These are phyloP conservation scores for Tetragonia tetragonoides DNA, from an alignment of 148 eudicot genomes.

Conservation along the genomic window DNA sequence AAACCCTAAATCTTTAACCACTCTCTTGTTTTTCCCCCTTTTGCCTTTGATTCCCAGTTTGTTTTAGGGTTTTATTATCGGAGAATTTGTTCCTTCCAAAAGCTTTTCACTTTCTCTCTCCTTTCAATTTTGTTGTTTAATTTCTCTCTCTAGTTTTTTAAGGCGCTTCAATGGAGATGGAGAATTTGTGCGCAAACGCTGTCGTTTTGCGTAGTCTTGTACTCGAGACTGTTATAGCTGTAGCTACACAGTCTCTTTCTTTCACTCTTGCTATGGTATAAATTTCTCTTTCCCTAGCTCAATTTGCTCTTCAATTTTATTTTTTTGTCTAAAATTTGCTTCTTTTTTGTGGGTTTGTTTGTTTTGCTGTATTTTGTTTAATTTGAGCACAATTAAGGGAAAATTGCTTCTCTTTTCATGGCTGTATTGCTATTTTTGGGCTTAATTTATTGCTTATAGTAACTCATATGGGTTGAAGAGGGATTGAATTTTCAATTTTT, in stretches of 20 bases:
- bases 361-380: background rate
- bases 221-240: constrained; percentile 18
- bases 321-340: background rate
- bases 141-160: constrained; percentile 11
- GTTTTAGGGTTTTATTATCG: constrained; percentile 26
- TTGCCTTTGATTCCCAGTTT: constrained; percentile 23
- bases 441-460: background rate
- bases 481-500: background rate
- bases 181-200: constrained; percentile 19
- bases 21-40: constrained; percentile 9
- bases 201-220: constrained; percentile 22
- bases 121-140: background rate
- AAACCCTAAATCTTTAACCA: constrained; percentile 21
- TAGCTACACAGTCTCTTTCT: constrained; percentile 28
- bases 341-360: background rate
- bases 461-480: background rate
- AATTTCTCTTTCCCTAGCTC: background rate
- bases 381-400: background rate
- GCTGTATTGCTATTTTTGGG: background rate
- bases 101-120: constrained; percentile 6
- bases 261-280: constrained; percentile 25
- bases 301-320: background rate
- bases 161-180: constrained; percentile 21
- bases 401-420: background rate
- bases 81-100: constrained; percentile 20